phyloP scores from a whole-genome alignment of 2,329 filamentous ascomycete genomes.

The Parastagonospora nodorum region DNA sequence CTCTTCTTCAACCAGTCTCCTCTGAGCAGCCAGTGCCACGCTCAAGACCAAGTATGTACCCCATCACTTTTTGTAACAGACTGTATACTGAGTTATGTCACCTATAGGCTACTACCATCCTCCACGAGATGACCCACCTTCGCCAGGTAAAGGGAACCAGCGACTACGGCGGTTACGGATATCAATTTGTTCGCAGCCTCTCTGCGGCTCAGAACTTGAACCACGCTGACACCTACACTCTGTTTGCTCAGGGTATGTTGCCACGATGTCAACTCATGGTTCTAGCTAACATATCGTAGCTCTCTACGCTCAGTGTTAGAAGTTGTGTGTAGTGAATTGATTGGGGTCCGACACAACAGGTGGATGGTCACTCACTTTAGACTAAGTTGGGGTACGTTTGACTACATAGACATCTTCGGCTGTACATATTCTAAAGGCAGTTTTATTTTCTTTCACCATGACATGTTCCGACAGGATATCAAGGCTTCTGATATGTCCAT shows the following conservation, averaged over 20 bases:
- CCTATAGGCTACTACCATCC: slow-evolving; percentile 57
- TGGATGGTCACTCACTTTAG: too few relatives aligned
- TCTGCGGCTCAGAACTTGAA: slow-evolving; percentile 57
- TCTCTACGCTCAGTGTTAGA: slow-evolving; percentile 1
- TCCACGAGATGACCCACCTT: slow-evolving; percentile 69
- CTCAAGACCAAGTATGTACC: slow-evolving; percentile 57
- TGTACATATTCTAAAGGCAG: too few relatives aligned
- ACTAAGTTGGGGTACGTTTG: too few relatives aligned
- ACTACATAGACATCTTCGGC: too few relatives aligned
- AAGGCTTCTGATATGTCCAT: too few relatives aligned
- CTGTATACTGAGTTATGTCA: too few relatives aligned
- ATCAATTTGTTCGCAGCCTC: slow-evolving; percentile 54
- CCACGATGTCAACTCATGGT: background rate
- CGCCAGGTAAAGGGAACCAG: slow-evolving; percentile 61
- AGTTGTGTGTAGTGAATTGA: too few relatives aligned
- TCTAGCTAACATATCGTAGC: slow-evolving; percentile 2
- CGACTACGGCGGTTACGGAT: slow-evolving; percentile 62
- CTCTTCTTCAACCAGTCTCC: slow-evolving; percentile 61
- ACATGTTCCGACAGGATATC: too few relatives aligned
- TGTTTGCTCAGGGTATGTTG: slow-evolving; percentile 21
- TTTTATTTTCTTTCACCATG: too few relatives aligned
- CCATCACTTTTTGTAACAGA: too few relatives aligned
- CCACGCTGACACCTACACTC: slow-evolving; percentile 65
- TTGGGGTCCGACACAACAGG: too few relatives aligned
- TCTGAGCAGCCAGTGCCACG: slow-evolving; percentile 60